Evolutionary conservation across 2,329 filamentous ascomycete genomes (phyloP).

Genomic region (Chalaropsis ovoidea): DNA sequence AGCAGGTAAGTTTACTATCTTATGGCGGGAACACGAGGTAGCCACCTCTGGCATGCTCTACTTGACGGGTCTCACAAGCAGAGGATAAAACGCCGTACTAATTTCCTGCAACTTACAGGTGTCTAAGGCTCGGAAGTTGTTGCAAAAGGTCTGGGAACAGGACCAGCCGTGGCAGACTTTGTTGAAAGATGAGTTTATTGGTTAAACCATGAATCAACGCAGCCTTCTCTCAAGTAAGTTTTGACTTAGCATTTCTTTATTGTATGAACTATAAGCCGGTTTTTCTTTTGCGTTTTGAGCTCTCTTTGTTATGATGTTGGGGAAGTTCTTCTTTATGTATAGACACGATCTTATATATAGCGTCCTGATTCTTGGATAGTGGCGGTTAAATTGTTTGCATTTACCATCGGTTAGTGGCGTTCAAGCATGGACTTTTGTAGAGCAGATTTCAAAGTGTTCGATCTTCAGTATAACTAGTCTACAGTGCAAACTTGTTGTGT

Average conservation of each 20-base stretch:
- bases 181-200: slow-evolving; percentile 58
- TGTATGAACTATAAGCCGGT: background rate
- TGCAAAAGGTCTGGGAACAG: slow-evolving; percentile 61
- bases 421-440: too few relatives aligned
- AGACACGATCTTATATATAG: background rate
- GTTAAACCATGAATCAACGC: slow-evolving; percentile 34
- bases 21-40: background rate
- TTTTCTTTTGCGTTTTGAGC: background rate
- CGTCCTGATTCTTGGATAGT: background rate
- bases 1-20: slow-evolving; percentile 47
- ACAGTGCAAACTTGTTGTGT: too few relatives aligned
- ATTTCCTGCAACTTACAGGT: slow-evolving; percentile 35
- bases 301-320: background rate
- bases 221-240: background rate
- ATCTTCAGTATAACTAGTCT: too few relatives aligned
- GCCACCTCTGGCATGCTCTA: background rate
- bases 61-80: slow-evolving; percentile 11
- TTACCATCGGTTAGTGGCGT: too few relatives aligned
- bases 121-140: slow-evolving; percentile 50
- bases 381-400: background rate
- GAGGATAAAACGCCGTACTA: slow-evolving; percentile 24
- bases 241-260: background rate
- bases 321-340: background rate
- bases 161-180: slow-evolving; percentile 58
- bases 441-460: too few relatives aligned